Conservation (phyloP, 139 green algal species). For the Zygnema circumcarinatum region DNA sequence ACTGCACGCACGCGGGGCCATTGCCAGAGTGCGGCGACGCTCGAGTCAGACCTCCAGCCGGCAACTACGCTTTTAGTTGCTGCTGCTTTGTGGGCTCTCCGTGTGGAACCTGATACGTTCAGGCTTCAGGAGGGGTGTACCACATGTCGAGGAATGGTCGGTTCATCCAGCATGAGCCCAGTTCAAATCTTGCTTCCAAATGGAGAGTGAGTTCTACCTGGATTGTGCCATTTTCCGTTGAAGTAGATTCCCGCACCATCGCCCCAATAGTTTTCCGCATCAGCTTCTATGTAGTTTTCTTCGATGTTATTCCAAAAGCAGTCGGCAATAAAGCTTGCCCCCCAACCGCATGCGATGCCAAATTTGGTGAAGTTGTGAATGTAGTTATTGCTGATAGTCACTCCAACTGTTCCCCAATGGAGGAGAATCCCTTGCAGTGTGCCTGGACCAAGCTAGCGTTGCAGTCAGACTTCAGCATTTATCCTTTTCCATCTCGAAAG, state of each 20-base stretch:
- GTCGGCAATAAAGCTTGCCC: background rate
- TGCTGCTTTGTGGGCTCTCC: background rate
- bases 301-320: background rate
- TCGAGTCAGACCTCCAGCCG: no score
- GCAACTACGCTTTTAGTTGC: background rate
- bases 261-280: background rate
- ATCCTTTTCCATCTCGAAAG: background rate
- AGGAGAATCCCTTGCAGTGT: background rate
- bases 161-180: no score
- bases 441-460: background rate
- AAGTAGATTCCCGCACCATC: constrained; percentile 27
- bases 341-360: constrained; percentile 12
- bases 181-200: no score
- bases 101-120: no score
- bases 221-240: constrained; percentile 27
- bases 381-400: constrained; percentile 36
- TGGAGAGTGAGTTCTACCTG: constrained; percentile 14
- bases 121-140: no score
- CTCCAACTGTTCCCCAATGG: background rate
- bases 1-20: no score
- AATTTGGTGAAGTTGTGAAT: constrained; percentile 21
- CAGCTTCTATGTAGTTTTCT: constrained; percentile 5
- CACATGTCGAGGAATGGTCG: no score
- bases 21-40: no score
- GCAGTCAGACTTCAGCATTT: background rate